Base-by-base conservation (phyloP, 192 early-diverging fungal species). In the Gaertneriomyces semiglobifer region DNA sequence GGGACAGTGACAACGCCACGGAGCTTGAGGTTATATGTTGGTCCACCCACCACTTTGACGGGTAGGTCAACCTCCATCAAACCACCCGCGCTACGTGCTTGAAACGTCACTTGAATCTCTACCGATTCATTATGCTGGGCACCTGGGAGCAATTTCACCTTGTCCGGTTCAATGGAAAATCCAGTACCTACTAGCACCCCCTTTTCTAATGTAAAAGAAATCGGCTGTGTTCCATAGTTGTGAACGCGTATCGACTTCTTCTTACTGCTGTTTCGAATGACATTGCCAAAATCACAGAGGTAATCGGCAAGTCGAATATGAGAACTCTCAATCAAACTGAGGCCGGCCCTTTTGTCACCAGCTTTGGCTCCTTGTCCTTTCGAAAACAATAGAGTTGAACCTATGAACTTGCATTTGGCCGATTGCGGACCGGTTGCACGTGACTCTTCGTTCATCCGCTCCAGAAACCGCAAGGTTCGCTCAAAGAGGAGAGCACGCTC, bases 261-360 rank as follows among this genome's bases (percentile, higher is more conserved):
- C 42, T 75, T 77, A 7, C 48, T 65, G 5, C 78, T 78, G 60
- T 82, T 85, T 9, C 72, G 61, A 48, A 85, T 78, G 3, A 85
- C 75, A 48, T 81, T 84, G 4, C 81, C 84, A 58, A 85, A 84
- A 58, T 82, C 81, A 53, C 82, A 85, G 1, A 80, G 10, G 60
- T 80, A 85, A n/a, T 53, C 71, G 1, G 81, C 52, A 4, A 81
- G 68, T 10, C 62, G 56, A n/a, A 83, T 71, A 33, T 62, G 47
- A 7, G 84, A 83, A 42, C 62, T 62, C 59, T 85, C 80, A 39
- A 8, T 57, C 10, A 85, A 60, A 5, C 59, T 59, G 18, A 69
- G 51, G 12, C 33, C 46, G 10, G 25, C 16, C 54, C 58, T 68
- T 54, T 81, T 82, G 41, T 79, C 79, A 45, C 74, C 76, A 6